Base-by-base conservation (phyloP, 306 rosid species). In the Glycine latifolia region DNA sequence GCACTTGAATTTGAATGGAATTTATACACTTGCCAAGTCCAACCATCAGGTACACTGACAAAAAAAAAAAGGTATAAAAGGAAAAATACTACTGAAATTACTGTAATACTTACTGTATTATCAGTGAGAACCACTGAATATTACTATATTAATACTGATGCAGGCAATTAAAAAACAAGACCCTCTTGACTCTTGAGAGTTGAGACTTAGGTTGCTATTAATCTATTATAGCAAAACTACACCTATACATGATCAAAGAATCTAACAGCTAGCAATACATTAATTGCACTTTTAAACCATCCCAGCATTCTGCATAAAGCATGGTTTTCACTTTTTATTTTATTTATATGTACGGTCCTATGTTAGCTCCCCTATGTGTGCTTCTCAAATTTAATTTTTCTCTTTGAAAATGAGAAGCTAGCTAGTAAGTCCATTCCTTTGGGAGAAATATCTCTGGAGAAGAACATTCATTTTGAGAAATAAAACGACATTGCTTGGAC, bases 341-440 rank as follows among this genome's bases (percentile, higher is more conserved):
- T 44, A 54, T n/a, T 68, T 35, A 49, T 59, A 44, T 59, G 16
- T 3, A 58, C 39, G 4, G 26, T 46, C 35, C 5, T 3, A 17
- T 37, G 35, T 20, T 46, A 62, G 26, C 82, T 63, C 26, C 67
- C 7, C 10, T 10, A 9, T 2, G 35, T 70, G 5, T 26, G 75
- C 46, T 41, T 13, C 63, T 62, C 12, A 71, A 68, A 66, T 75
- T 58, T 62, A 10, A 15, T 49, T 47, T 33, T 10, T 43, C 50
- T 60, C 4, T 69, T 15, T 71, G 26, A 16, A 55, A 67, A 26
- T 60, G 48, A 80, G 6, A 39, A 43, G 20, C 44, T 81, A 26
- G 60, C 78, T 88, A 92, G 77, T 91, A 92, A 53, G 94, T 91
- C 97, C 95, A 92, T 81, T 92, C 97, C 71, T 91, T 91, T 54